phyloP scores from a whole-genome alignment of 495 filamentous ascomycete genomes.

The Daldinia vernicosa region DNA sequence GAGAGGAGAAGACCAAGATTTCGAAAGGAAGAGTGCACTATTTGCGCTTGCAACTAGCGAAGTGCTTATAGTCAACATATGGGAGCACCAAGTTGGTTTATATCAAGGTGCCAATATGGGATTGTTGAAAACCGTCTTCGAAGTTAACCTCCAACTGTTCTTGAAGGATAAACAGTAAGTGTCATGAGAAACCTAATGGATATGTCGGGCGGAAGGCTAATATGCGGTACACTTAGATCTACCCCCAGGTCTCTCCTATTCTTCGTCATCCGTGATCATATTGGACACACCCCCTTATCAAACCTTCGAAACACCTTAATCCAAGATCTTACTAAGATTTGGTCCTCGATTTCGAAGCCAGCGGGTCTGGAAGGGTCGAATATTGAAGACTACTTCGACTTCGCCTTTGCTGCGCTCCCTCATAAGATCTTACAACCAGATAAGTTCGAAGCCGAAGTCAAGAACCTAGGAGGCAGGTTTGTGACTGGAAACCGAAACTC shows the following conservation, averaged over 20 bases:
- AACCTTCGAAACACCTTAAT: slow-evolving; percentile 90
- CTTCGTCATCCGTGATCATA: slow-evolving; percentile 97
- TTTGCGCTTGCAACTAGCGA: slow-evolving; percentile 98
- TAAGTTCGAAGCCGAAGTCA: slow-evolving; percentile 83
- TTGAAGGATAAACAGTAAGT: slow-evolving; percentile 89
- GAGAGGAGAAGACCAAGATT: slow-evolving; percentile 97
- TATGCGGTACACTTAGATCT: slow-evolving; percentile 65
- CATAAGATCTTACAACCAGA: slow-evolving; percentile 97
- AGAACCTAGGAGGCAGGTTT: slow-evolving; percentile 83
- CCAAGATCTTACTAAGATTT: slow-evolving; percentile 89
- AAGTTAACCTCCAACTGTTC: slow-evolving; percentile 97
- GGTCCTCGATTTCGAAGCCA: slow-evolving; percentile 91
- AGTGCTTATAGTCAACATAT: slow-evolving; percentile 97
- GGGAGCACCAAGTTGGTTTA: slow-evolving; percentile 97
- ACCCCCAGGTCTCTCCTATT: slow-evolving; percentile 93
- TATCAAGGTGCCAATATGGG: slow-evolving; percentile 99
- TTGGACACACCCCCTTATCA: slow-evolving; percentile 86
- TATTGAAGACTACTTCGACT: slow-evolving; percentile 98
- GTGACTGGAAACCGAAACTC: slow-evolving; percentile 76
- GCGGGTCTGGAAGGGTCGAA: slow-evolving; percentile 84
- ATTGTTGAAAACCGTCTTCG: slow-evolving; percentile 95
- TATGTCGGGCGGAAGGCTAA: slow-evolving; percentile 3
- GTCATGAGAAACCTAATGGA: neutral
- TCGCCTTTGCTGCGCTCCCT: slow-evolving; percentile 92
- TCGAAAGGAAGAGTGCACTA: slow-evolving; percentile 95